Evolutionary conservation across 208 protist genomes (phyloP), one percentile per base, ranked within the genome.

Genomic region (Acanthamoeba healyi): DNA sequence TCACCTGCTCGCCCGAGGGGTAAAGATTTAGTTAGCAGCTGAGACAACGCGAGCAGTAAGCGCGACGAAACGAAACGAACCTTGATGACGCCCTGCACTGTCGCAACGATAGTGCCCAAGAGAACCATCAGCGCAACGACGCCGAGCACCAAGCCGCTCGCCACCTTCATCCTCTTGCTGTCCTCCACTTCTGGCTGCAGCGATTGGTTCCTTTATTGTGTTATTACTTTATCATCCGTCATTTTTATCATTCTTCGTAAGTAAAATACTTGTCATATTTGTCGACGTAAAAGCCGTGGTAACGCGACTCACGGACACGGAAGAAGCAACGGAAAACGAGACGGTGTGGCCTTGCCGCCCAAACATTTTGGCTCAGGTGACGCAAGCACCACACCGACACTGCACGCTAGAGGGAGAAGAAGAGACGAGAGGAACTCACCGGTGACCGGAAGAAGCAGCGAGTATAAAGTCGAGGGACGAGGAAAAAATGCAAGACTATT

Each of bases 1-100:
- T 61, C 6, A 96, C 95, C 51, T 95, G 74, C 38, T 19, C 61
- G 19, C 46, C 19, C 46, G 15, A 3, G 49, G 49, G n/a, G n/a
- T n/a, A n/a, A n/a, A n/a, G n/a, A n/a, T n/a, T n/a, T n/a, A n/a
- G n/a, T n/a, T n/a, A n/a, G n/a, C n/a, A n/a, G n/a, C n/a, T n/a
- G n/a, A n/a, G n/a, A n/a, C n/a, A n/a, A n/a, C n/a, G 12, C 44
- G 44, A 49, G 12, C 5, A 22, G 51, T 24, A 61, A n/a, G 51
- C 12, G n/a, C n/a, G n/a, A n/a, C 19, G 0, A 58, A 22, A 58
- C 7, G 19, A 9, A 24, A 58, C 15, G 54, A 7, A 61, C 54
- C 54, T 61, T 15, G 54, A 61, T 61, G 3, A 61, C 54, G 22
- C 54, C 54, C 54, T 61, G 54, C 54, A 29, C 54, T 15, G n/a